A percentile compares a stretch with the other conserved stretches of the same genome.
Conservation (phyloP, 106 monocot species). For the Triglochin maritima region DNA sequence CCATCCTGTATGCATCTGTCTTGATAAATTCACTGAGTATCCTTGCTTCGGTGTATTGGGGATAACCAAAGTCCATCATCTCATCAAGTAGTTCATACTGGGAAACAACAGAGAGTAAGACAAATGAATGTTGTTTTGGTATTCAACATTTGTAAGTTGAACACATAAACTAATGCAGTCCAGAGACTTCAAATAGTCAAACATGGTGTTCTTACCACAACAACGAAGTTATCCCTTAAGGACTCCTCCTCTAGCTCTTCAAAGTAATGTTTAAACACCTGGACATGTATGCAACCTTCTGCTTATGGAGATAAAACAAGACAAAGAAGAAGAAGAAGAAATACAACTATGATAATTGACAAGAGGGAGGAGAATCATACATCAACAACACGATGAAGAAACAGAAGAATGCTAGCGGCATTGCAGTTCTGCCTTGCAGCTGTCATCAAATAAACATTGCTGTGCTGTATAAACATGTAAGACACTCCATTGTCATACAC, state of each 20-base stretch:
- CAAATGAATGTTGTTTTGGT: background rate
- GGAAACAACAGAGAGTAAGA: background rate
- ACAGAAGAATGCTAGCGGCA: constrained; percentile 78
- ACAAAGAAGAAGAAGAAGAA: background rate
- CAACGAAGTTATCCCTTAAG: constrained; percentile 94
- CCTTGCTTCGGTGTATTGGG: constrained; percentile 91
- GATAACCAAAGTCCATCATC: constrained; percentile 98
- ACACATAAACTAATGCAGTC: background rate
- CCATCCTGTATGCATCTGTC: constrained; percentile 97
- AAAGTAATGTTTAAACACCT: constrained; percentile 99
- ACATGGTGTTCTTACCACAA: constrained; percentile 53
- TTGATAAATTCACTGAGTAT: constrained; percentile 95
- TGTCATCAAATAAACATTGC: constrained; percentile 80
- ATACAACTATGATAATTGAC: background rate
- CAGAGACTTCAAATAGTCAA: background rate
- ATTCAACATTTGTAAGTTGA: background rate
- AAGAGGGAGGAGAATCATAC: constrained; percentile 17
- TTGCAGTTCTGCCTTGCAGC: constrained; percentile 90
- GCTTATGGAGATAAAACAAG: background rate
- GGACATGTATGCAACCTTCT: constrained; percentile 2
- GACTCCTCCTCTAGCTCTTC: constrained; percentile 96
- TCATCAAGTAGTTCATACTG: constrained; percentile 97
- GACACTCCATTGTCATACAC: constrained; percentile 74
- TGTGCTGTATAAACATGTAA: constrained; percentile 98
- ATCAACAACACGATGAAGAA: constrained; percentile 76